A percentile compares a stretch with the other conserved stretches of the same genome.
Conservation (phyloP, 1,284 basidiomycete genomes). For the Prillingera fragicola region DNA sequence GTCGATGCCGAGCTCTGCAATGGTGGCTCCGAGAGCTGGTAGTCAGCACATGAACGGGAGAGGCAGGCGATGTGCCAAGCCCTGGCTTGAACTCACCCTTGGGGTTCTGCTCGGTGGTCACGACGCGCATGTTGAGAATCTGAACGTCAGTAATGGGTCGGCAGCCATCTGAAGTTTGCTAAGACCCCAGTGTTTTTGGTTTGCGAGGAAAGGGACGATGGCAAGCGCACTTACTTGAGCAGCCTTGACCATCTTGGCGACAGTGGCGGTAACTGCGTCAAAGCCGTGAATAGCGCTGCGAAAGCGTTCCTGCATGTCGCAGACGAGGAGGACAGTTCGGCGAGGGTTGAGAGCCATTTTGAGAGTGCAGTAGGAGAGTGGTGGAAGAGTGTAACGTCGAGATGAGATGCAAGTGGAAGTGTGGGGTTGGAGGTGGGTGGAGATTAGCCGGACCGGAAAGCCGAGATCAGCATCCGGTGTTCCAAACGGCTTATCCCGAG, state of each 20-base stretch:
- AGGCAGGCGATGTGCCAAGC: neutral
- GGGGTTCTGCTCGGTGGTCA: slow-evolving; percentile 71
- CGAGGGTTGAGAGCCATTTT: slow-evolving; percentile 23
- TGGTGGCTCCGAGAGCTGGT: slow-evolving; percentile 65
- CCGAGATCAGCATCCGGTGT: no score
- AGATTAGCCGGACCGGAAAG: no score
- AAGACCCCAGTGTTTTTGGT: no score
- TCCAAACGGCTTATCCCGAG: no score
- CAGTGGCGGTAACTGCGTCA: slow-evolving; percentile 61
- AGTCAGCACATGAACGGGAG: neutral
- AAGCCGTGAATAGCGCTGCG: slow-evolving; percentile 60
- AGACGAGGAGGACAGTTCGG: slow-evolving; percentile 64
- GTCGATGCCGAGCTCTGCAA: slow-evolving; percentile 56
- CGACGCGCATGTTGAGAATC: slow-evolving; percentile 3
- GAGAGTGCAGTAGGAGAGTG: neutral
- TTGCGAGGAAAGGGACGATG: no score
- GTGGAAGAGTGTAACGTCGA: neutral
- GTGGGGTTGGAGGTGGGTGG: no score
- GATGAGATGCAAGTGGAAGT: no score
- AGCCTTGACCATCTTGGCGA: slow-evolving; percentile 69
- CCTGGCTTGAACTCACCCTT: slow-evolving; percentile 62
- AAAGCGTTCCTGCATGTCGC: slow-evolving; percentile 72
- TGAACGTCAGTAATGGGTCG: neutral
- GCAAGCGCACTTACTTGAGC: slow-evolving; percentile 56
- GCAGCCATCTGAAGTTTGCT: no score